Base-by-base conservation (phyloP, 139 green algal species). In the Picochlorum sp. region DNA sequence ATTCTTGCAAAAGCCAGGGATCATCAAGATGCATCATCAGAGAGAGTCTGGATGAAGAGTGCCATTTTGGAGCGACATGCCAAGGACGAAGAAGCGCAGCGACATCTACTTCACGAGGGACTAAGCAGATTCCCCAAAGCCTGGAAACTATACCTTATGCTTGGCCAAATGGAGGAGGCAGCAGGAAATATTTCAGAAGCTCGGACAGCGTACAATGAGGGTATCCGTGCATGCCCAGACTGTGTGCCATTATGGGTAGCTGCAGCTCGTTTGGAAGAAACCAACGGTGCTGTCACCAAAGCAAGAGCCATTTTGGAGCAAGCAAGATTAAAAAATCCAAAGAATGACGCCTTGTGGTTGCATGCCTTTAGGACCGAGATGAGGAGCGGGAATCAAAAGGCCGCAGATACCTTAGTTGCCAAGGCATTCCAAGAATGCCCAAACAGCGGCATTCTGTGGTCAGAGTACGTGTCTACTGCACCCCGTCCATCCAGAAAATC, bases 11-110 rank as follows among this genome's bases (percentile, higher is more conserved):
- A 91, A 73, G 90, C 90, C 14, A 76, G 89, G 7, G 83, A 89
- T 30, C 80, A 65, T 33, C 57, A 61, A n/a, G 61, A 72, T 10
- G 63, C 69, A 66, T 69, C 49, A 76, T 93, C 79, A 2, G 75
- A 76, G 29, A 78, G 91, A 10, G 84, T 98, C 56, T 98, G 91
- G 91, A 96, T 98, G 86, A 98, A 98, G 82, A 80, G 60, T 14
- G 92, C 91, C 7, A 79, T 96, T 4, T 75, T 96, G 49, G 92
- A 97, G 77, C 65, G 91, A n/a, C 83, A 94, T 69, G 68, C 86
- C 13, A 85, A 86, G 2, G 71, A 94, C 25, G 49, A 33, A 1
- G 56, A 57, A 3, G 80, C 57, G 31, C 71, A 94, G 75, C 65
- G 69, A 2, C 29, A 7, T 14, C 59, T 96, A 55, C 59, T 95